Evolutionary conservation across 179 eudicot genomes (phyloP).

Genomic region (Nepenthes alata): DNA sequence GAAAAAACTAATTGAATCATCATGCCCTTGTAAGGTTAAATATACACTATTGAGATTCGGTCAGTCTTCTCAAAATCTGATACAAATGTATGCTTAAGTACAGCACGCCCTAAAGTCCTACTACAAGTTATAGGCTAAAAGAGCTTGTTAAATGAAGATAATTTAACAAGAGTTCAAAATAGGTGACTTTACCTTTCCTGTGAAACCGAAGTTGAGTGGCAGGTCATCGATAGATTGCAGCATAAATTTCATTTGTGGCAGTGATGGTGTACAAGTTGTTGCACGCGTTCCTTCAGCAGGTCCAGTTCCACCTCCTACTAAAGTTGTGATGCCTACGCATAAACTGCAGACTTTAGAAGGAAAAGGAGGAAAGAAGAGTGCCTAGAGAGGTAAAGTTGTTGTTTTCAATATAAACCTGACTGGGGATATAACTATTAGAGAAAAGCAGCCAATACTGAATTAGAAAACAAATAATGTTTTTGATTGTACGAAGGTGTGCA

Average conservation of each 20-base stretch:
- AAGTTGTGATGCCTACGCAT: constrained; percentile 66
- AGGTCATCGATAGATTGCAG: constrained; percentile 78
- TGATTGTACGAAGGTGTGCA: too few species aligned
- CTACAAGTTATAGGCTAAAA: neutral
- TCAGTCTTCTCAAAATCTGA: neutral
- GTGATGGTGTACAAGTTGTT: constrained; percentile 90
- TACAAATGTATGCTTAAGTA: neutral
- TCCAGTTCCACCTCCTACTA: constrained; percentile 99
- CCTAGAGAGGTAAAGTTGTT: neutral
- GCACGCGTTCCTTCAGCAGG: constrained; percentile 96
- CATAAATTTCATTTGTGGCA: constrained; percentile 73
- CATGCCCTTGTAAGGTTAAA: too few species aligned
- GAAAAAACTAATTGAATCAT: too few species aligned
- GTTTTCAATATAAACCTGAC: neutral
- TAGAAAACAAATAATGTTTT: too few species aligned
- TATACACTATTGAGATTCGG: too few species aligned
- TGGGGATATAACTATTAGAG: neutral
- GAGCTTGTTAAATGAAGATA: too few species aligned
- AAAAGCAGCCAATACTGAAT: too few species aligned
- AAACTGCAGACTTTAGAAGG: constrained; percentile 8
- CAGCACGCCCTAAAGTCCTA: neutral
- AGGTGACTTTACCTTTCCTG: constrained; percentile 64
- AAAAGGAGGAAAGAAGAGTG: neutral
- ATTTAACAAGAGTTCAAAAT: neutral
- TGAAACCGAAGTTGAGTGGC: constrained; percentile 90